Evolutionary conservation across 2,329 filamentous ascomycete genomes (phyloP).

Genomic region (Fusarium chuoi): DNA sequence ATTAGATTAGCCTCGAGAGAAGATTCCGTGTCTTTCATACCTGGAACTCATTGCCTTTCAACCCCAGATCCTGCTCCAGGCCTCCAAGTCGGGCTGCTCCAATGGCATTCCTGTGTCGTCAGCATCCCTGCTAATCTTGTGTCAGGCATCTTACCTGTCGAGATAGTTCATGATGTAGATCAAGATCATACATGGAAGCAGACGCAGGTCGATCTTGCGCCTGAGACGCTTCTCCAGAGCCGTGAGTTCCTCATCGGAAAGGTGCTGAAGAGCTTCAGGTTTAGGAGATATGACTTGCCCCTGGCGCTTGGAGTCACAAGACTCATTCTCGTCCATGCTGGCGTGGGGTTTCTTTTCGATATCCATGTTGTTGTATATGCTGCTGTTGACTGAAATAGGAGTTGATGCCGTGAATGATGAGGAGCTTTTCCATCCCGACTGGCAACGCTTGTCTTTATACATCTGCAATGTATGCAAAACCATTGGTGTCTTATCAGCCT

Average conservation of each 20-base stretch:
- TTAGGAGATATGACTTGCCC: background rate
- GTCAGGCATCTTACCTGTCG: background rate
- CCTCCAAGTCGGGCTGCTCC: slow-evolving; percentile 6
- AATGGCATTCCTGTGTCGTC: background rate
- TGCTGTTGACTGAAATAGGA: background rate
- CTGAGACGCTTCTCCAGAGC: background rate
- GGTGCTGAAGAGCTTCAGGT: background rate
- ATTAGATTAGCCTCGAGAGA: background rate
- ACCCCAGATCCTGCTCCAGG: background rate
- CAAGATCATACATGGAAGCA: slow-evolving; percentile 2
- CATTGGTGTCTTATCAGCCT: background rate
- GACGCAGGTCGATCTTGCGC: background rate
- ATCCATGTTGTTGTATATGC: background rate
- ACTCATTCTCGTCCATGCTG: background rate
- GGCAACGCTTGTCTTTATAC: background rate
- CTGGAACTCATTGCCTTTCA: slow-evolving; percentile 6
- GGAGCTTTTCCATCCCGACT: background rate
- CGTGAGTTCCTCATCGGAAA: background rate
- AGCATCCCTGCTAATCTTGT: background rate
- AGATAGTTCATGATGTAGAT: slow-evolving; percentile 16
- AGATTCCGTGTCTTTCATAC: background rate
- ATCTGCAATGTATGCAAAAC: too few relatives aligned
- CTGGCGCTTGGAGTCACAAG: background rate
- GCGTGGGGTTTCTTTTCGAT: background rate
- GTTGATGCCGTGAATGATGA: background rate